Evolutionary conservation across 306 rosid genomes (phyloP), one percentile per base, ranked within the genome.

Genomic region (Vachellia collinsii): DNA sequence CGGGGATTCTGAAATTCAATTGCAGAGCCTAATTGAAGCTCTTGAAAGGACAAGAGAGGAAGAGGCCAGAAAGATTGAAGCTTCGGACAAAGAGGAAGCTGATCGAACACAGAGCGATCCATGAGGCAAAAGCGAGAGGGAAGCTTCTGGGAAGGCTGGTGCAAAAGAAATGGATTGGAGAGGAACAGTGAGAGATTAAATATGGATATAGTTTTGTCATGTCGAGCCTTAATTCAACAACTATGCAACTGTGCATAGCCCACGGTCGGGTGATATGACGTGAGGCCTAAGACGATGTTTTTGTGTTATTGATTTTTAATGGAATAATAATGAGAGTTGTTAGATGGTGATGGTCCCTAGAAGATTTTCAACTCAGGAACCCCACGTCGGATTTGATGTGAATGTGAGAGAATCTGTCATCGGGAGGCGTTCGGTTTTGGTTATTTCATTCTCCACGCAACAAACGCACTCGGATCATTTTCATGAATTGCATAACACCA

Each of bases 11-110:
- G 88, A 83, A 3, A 3, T 62, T 37, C 79, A 85, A 38, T 80
- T 92, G 68, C 66, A 54, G 37, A 78, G 72, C 72, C 44, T 94
- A 79, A 81, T 94, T 43, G 76, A 88, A 64, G 94, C 84, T 74
- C 93, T 94, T 11, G 88, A 86, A 75, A 65, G 12, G 72, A 83
- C 78, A 10, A 88, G 75, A 25, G 89, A 79, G 75, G 92, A 77
- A 48, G 88, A 84, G 11, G 78, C 67, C 37, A 81, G 56, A 72
- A 80, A 73, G 68, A 39, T 9, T 43, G 86, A 74, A 74, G 46
- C 62, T 47, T 11, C 54, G 37, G 38, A n/a, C 1, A 47, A 66
- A 50, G 53, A 70, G 53, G 68, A 77, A 72, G 73, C 67, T 75
- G 71, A 63, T 70, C 37, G 58, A 81, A 62, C 22, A 63, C 48